These are phyloP conservation scores for Lentinula detonsa DNA, from an alignment of 768 basidiomycete genomes.

Conservation along the genomic window DNA sequence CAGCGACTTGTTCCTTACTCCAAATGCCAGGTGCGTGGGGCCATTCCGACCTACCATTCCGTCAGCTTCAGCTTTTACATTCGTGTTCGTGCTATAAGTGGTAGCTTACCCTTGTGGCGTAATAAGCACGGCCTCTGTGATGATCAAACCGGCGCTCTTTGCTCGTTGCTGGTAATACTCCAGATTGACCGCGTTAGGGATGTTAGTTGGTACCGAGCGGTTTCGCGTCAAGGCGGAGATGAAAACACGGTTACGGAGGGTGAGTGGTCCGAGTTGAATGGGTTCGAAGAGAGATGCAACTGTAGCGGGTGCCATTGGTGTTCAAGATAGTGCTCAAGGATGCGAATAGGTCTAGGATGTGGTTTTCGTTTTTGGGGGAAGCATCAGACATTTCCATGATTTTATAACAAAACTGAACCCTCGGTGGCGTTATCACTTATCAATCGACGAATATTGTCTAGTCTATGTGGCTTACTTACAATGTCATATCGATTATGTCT, in stretches of 20 bases:
- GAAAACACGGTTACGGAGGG: constrained; percentile 29
- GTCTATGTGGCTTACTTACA: no score
- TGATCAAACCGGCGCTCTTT: constrained; percentile 30
- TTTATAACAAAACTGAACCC: no score
- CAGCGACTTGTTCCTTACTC: constrained; percentile 34
- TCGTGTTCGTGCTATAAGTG: no score
- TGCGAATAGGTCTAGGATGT: not conserved
- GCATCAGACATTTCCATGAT: not conserved
- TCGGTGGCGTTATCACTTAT: no score
- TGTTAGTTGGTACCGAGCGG: constrained; percentile 26
- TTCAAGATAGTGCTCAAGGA: not conserved
- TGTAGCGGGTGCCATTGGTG: not conserved
- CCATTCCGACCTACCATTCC: constrained; percentile 32
- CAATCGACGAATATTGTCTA: no score
- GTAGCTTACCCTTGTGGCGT: constrained; percentile 33
- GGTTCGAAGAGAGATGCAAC: constrained; percentile 20
- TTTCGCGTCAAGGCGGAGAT: constrained; percentile 37
- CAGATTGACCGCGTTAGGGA: constrained; percentile 30
- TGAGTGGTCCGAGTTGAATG: constrained; percentile 28
- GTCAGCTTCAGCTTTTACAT: not conserved
- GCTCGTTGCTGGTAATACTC: constrained; percentile 38
- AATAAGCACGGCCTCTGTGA: constrained; percentile 34
- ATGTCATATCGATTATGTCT: no score
- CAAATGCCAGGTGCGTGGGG: constrained; percentile 41
- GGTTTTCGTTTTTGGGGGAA: not conserved